Evolutionary conservation across 495 filamentous ascomycete genomes (phyloP).

Genomic region (Podospora tetraspora): DNA sequence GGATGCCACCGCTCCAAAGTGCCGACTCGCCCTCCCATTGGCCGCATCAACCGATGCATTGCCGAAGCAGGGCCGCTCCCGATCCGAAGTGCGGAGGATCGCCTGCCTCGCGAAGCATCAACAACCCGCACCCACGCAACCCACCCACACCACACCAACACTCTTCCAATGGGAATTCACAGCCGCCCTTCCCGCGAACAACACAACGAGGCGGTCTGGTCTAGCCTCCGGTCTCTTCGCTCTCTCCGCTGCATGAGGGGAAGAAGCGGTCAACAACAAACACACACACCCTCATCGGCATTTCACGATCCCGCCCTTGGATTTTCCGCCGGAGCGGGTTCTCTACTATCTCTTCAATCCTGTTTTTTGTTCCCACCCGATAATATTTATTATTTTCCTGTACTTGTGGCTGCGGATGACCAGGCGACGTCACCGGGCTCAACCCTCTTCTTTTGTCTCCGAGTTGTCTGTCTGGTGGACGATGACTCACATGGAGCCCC

Average conservation of each 20-base stretch:
- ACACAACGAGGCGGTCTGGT: neutral
- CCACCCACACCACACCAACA: neutral
- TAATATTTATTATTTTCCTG: neutral
- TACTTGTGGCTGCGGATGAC: neutral
- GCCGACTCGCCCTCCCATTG: neutral
- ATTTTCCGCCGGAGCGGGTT: neutral
- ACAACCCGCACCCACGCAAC: neutral
- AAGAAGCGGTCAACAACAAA: neutral
- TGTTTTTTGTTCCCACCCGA: neutral
- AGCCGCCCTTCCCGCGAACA: neutral
- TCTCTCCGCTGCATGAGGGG: neutral
- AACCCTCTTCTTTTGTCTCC: neutral
- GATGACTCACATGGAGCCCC: neutral
- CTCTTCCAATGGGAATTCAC: neutral
- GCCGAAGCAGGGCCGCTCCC: neutral
- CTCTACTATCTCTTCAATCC: neutral
- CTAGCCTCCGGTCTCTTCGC: neutral
- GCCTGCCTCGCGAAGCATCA: neutral
- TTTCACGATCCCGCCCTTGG: neutral
- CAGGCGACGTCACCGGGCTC: neutral
- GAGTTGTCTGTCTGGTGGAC: neutral
- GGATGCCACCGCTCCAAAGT: neutral
- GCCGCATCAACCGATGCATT: neutral
- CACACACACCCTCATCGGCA: neutral
- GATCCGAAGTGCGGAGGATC: neutral